Evolutionary conservation across 108 stramenopile species (phyloP), one percentile per base, ranked within the genome.

Genomic region (Cyclotella kingstonii): DNA sequence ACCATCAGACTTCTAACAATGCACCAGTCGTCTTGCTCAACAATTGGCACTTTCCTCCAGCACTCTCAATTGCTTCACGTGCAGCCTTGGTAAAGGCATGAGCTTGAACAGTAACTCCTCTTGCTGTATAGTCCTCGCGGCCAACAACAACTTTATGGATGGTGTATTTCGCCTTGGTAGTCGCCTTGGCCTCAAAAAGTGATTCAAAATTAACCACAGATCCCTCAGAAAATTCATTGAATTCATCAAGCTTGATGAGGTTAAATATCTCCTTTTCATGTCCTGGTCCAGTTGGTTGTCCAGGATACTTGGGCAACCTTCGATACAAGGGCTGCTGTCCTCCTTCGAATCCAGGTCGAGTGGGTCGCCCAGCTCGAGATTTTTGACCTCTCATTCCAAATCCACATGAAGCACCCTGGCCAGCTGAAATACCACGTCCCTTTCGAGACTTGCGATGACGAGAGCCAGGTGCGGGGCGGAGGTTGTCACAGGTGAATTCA

Each of bases 331-430:
- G 93, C 39, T 72, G 86, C 70, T 98, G 97, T 51, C 97, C 96
- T 50, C 97, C 97, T 81, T 97, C 97, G 68, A 98, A 98, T 19
- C 97, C 96, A 27, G 94, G 77, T 22, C 96, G 89, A 21, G 86
- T 86, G 26, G 93, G 83, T 33, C 79, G 60, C 52, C 97, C 96
- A 34, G 73, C 53, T 17, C 96, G 90, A 18, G 94, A 84, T 68
- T 95, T 95, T 82, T 98, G 97, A 49, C 97, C 97, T 52, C 97
- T 84, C 96, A 97, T 97, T 31, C 97, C 97, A 57, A 95, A 96
- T 54, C 97, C 97, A 67, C 96, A 96, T 18, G 91, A 89, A 42
- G 93, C 95, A 29, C 97, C 97, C 77, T 97, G 95, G 36, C 97
- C 97, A 21, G 96, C 97, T 49, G 95, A 59, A 68, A 97, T 97